phyloP scores from a whole-genome alignment of 164 flowering plant species.

The Chloranthus sessilifolius region DNA sequence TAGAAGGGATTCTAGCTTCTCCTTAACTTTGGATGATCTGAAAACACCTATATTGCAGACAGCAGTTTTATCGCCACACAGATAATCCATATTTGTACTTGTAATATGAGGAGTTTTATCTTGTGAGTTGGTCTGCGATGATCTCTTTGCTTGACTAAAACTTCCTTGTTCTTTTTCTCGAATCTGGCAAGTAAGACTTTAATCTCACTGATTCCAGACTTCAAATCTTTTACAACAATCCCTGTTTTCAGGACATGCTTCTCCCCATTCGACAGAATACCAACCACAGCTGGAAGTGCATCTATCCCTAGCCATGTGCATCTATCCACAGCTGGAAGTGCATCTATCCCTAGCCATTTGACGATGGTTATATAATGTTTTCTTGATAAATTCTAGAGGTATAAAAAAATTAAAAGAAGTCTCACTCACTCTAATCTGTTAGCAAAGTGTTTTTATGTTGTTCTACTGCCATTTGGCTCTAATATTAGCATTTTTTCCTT shows the following conservation, averaged over 20 bases:
- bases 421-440: no score
- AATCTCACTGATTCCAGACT: constrained; percentile 68
- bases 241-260: constrained; percentile 60
- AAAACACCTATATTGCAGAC: constrained; percentile 84
- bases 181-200: constrained; percentile 51
- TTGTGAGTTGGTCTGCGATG: constrained; percentile 27
- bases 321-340: no score
- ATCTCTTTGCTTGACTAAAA: constrained; percentile 28
- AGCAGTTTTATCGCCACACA: constrained; percentile 64
- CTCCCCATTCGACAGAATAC: constrained; percentile 87
- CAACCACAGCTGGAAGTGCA: constrained; percentile 84
- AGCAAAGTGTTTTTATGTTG: no score
- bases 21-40: constrained; percentile 60
- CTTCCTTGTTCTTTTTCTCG: constrained; percentile 68
- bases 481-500: no score
- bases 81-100: constrained; percentile 42
- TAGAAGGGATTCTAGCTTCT: constrained; percentile 58
- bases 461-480: no score
- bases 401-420: no score
- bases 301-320: constrained; percentile 57
- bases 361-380: no score
- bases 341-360: no score
- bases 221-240: constrained; percentile 68
- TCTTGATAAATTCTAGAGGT: no score
- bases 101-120: constrained; percentile 49